These are phyloP conservation scores for Russula griseocarnosa DNA, from an alignment of 768 basidiomycete species.

Conservation along the genomic window DNA sequence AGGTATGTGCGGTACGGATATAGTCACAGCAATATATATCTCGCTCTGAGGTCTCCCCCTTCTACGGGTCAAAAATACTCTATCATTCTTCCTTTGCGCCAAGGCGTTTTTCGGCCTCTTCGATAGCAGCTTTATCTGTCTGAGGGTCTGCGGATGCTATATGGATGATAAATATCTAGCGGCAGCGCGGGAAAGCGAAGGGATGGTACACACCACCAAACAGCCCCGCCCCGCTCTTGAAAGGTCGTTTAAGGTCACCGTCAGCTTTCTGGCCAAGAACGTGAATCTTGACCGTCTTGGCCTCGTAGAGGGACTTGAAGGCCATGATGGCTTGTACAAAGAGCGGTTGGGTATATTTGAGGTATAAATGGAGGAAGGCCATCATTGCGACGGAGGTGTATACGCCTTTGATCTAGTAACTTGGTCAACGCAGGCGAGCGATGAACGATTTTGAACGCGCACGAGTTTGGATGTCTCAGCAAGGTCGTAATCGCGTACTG, in stretches of 20 bases:
- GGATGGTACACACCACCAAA: slow-evolving; percentile 55
- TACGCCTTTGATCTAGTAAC: slow-evolving; percentile 52
- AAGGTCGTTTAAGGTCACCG: slow-evolving; percentile 87
- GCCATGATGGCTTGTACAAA: slow-evolving; percentile 96
- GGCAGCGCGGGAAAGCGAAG: neutral
- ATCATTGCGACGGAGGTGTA: slow-evolving; percentile 83
- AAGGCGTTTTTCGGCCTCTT: slow-evolving; percentile 83
- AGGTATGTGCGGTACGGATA: slow-evolving; percentile 12
- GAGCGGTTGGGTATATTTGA: slow-evolving; percentile 93
- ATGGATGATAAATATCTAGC: neutral
- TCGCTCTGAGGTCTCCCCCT: slow-evolving; percentile 9
- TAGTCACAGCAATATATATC: slow-evolving; percentile 21
- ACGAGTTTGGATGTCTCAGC: slow-evolving; percentile 80
- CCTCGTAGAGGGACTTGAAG: slow-evolving; percentile 85
- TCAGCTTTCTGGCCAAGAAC: slow-evolving; percentile 72
- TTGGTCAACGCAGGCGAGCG: slow-evolving; percentile 25
- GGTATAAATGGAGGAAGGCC: slow-evolving; percentile 88
- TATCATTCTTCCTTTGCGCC: slow-evolving; percentile 58
- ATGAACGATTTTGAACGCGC: slow-evolving; percentile 38
- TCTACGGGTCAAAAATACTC: neutral
- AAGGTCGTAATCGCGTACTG: slow-evolving; percentile 91
- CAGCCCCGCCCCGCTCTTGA: slow-evolving; percentile 66
- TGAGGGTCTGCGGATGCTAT: slow-evolving; percentile 60
- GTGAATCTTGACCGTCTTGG: slow-evolving; percentile 79
- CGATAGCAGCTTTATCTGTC: slow-evolving; percentile 81